These are phyloP conservation scores for Phytophthora lateralis DNA, from an alignment of 352 stramenopile species.

Conservation along the genomic window DNA sequence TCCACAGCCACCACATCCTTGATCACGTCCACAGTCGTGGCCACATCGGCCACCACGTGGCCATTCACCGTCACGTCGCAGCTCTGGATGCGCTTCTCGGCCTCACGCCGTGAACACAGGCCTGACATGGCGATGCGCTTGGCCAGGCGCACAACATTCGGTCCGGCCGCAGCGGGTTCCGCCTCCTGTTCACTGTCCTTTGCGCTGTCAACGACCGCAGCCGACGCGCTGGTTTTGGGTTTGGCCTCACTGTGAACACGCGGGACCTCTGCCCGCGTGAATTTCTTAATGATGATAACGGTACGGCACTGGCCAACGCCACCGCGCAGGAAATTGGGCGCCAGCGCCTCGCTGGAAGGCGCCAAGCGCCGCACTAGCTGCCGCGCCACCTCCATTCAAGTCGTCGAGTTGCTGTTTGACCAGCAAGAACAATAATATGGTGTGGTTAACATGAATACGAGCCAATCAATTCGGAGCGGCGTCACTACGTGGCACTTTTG, in stretches of 20 bases:
- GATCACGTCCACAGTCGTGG: conserved; percentile 56
- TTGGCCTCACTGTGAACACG: conserved; percentile 3
- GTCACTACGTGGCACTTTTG: conserved; percentile 18
- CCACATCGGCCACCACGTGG: conserved; percentile 56
- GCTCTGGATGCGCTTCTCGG: conserved; percentile 79
- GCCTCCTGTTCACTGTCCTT: neutral
- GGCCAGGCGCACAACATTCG: conserved; percentile 56
- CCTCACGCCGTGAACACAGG: conserved; percentile 82
- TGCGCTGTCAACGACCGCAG: neutral
- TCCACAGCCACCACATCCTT: conserved; percentile 65
- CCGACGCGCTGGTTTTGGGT: conserved; percentile 1
- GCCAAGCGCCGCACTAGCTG: conserved; percentile 17
- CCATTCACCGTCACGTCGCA: conserved; percentile 84
- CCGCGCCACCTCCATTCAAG: conserved; percentile 14
- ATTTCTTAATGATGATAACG: conserved; percentile 58
- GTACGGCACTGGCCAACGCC: conserved; percentile 27
- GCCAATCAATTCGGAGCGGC: neutral
- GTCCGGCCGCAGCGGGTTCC: neutral
- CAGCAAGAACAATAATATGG: neutral
- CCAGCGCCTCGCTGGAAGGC: neutral
- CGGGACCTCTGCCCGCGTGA: conserved; percentile 24
- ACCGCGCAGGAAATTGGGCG: neutral
- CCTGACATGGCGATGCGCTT: conserved; percentile 87
- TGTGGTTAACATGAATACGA: neutral
- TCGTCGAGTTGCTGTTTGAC: neutral